Base-by-base conservation (phyloP, 495 filamentous ascomycete genomes). In the Penicillium coffeae region DNA sequence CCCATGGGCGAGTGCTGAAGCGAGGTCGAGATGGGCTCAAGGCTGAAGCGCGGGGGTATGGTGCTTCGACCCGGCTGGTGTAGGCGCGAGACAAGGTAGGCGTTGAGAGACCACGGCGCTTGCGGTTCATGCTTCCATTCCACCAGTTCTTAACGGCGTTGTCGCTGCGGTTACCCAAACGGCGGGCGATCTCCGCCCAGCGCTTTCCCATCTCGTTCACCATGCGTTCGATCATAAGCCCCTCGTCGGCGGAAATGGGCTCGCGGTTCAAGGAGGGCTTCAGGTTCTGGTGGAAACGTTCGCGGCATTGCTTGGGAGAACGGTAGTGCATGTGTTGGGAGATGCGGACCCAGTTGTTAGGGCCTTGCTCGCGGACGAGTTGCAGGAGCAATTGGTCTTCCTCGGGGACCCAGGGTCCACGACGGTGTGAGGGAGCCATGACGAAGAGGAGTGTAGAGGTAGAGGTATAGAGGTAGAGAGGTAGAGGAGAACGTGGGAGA, bases 111-210 rank as follows among this genome's bases (percentile, higher is more conserved):
- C 66, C 76, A 55, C 72, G 64, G 45, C 66, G 63, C 59, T 74
- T 76, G 56, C 91, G 82, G 70, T 96, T 96, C 83, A 89, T 85
- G 61, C 87, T 88, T 27, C 93, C 92, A 68, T 98, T 97, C 89
- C 89, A 96, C 89, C 90, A 97, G 70, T 98, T 98, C 81, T 98
- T 98, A 42, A 98, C 90, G 25, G 89, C 88, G 62, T 98, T 98
- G 75, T 98, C 93, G 71, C 90, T 95, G 56, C 93, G 83, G 51
- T 91, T 92, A 14, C 85, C 80, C 18, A 98, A 80, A 14, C 80
- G 74, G 57, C 93, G 80, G 20, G 93, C 91, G 55, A 98, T 97
- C 56, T 96, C 89, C 2, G 93, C 93, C 93, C 93, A 98, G 20
- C 86, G 77, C 70, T 89, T 94, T 39, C 93, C 93, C 75, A 88